A percentile compares a stretch with the other conserved stretches of the same genome.
Evolutionary conservation across 1,284 basidiomycete species (phyloP).

Genomic region (Sporisorium scitamineum): DNA sequence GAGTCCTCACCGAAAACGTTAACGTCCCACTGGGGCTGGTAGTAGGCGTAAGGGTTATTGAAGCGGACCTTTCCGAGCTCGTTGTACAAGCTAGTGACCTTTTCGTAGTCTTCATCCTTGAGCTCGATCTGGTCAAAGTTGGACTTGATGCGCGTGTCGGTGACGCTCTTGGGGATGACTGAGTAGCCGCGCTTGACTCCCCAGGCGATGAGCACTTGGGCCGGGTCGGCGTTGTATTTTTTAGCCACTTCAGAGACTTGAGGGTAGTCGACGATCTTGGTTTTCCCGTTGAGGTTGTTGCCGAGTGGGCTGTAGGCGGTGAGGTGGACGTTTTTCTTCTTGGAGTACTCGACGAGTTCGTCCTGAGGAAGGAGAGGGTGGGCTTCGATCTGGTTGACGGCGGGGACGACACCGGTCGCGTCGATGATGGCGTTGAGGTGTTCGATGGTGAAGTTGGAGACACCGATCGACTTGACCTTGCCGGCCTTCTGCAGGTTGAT

Average conservation of each 20-base stretch:
- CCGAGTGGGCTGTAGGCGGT: slow-evolving; percentile 71
- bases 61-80: slow-evolving; percentile 64
- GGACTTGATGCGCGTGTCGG: slow-evolving; percentile 64
- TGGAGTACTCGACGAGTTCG: slow-evolving; percentile 60
- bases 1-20: slow-evolving; percentile 62
- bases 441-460: slow-evolving; percentile 82
- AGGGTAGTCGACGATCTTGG: slow-evolving; percentile 64
- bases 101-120: slow-evolving; percentile 64
- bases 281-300: slow-evolving; percentile 64
- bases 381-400: slow-evolving; percentile 84
- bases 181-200: slow-evolving; percentile 68
- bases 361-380: slow-evolving; percentile 75
- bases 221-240: slow-evolving; percentile 65
- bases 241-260: slow-evolving; percentile 68
- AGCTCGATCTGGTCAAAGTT: slow-evolving; percentile 69
- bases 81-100: slow-evolving; percentile 55
- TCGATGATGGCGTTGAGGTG: slow-evolving; percentile 79
- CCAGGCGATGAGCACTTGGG: slow-evolving; percentile 70
- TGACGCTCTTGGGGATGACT: slow-evolving; percentile 71
- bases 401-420: slow-evolving; percentile 82
- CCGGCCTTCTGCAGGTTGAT: slow-evolving; percentile 73
- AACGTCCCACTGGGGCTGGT: slow-evolving; percentile 58
- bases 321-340: slow-evolving; percentile 66
- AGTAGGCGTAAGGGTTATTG: slow-evolving; percentile 64
- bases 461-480: slow-evolving; percentile 71